phyloP scores from a whole-genome alignment of 1,284 basidiomycete genomes.

The Apiotrichum veenhuisii region DNA sequence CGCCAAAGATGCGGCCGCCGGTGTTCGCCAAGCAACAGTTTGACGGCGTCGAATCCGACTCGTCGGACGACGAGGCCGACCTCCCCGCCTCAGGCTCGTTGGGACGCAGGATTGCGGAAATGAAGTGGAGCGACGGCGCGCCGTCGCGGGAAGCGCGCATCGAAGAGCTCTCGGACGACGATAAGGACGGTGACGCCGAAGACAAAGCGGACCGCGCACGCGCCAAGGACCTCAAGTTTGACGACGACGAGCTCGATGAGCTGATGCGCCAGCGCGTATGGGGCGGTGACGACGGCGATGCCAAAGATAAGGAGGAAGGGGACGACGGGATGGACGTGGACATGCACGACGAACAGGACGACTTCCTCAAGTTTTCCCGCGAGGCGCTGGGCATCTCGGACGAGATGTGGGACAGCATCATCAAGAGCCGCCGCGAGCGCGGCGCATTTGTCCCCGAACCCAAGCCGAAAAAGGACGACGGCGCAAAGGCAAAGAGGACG shows the following conservation, averaged over 20 bases:
- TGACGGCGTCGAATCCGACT: slow-evolving; percentile 68
- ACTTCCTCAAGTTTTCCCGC: slow-evolving; percentile 86
- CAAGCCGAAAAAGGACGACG: not conserved
- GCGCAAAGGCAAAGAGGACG: not conserved
- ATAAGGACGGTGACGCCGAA: slow-evolving; percentile 24
- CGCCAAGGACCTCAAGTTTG: slow-evolving; percentile 50
- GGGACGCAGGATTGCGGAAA: slow-evolving; percentile 36
- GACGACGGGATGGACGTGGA: slow-evolving; percentile 75
- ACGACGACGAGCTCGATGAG: slow-evolving; percentile 71
- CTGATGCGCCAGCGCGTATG: slow-evolving; percentile 79
- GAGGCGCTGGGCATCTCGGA: slow-evolving; percentile 81
- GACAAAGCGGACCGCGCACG: slow-evolving; percentile 18
- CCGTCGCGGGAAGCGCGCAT: slow-evolving; percentile 24
- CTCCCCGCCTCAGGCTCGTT: slow-evolving; percentile 36
- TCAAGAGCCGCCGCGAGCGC: slow-evolving; percentile 70
- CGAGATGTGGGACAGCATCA: slow-evolving; percentile 74
- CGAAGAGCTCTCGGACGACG: slow-evolving; percentile 28
- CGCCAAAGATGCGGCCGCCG: slow-evolving; percentile 59
- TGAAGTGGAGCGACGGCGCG: slow-evolving; percentile 33
- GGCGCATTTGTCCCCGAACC: slow-evolving; percentile 36
- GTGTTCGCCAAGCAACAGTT: slow-evolving; percentile 71
- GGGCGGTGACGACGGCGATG: slow-evolving; percentile 55
- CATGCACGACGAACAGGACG: slow-evolving; percentile 83
- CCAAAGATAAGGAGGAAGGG: slow-evolving; percentile 38
- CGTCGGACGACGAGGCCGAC: slow-evolving; percentile 59